A percentile compares a stretch with the other conserved stretches of the same genome.
phyloP scores from a whole-genome alignment of 306 rosid species.

The Malus sylvestris region DNA sequence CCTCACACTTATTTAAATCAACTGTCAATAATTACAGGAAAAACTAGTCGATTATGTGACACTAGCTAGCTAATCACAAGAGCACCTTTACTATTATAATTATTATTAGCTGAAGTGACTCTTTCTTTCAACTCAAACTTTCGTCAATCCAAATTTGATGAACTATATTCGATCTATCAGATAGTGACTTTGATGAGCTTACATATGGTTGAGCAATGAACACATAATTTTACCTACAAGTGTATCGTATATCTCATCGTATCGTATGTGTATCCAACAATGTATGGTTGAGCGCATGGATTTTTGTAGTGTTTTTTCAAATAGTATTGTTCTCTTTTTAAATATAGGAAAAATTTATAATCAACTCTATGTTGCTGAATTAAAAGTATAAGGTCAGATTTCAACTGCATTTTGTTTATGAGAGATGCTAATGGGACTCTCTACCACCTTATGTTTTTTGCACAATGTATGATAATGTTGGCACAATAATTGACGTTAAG shows the following conservation, averaged over 20 bases:
- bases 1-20: neutral
- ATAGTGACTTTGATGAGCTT: neutral
- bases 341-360: neutral
- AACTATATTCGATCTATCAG: neutral
- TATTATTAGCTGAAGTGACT: neutral
- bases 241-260: neutral
- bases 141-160: neutral
- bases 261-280: neutral
- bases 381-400: too few species aligned
- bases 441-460: too few species aligned
- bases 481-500: too few species aligned
- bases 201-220: neutral
- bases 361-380: neutral
- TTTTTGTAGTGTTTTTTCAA: neutral
- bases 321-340: neutral
- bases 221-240: neutral
- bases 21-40: slow-evolving; percentile 18
- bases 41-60: neutral
- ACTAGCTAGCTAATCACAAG: neutral
- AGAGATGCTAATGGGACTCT: too few species aligned
- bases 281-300: neutral
- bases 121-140: neutral
- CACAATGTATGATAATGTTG: too few species aligned
- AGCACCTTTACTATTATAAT: neutral
- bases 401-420: too few species aligned